Conservation (phyloP, 305 asterid species). For the Solanum hybrid region DNA sequence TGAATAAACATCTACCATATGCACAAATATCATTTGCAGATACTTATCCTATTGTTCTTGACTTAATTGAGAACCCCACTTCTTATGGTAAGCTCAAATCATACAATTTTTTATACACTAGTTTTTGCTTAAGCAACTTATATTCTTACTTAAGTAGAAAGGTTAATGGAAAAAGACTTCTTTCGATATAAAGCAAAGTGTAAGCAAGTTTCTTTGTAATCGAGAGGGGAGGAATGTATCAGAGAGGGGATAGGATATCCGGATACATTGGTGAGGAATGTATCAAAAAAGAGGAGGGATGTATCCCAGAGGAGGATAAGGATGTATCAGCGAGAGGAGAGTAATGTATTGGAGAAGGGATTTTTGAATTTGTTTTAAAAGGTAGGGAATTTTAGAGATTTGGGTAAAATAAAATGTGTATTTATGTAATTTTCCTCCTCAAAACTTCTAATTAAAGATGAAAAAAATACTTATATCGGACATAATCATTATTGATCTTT, state of each 20-base stretch:
- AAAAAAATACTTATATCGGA: rapidly evolving
- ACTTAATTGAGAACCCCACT: conserved; percentile 56
- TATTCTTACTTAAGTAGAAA: background rate
- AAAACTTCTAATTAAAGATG: background rate
- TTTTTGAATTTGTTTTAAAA: too few species aligned
- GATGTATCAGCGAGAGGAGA: too few species aligned
- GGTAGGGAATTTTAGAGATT: too few species aligned
- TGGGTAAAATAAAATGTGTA: too few species aligned
- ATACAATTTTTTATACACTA: background rate
- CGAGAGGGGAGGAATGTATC: rapidly evolving
- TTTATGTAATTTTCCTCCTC: background rate
- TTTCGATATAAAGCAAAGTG: background rate
- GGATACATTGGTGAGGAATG: background rate
- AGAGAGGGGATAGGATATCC: rapidly evolving
- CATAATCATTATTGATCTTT: background rate
- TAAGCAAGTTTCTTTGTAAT: background rate
- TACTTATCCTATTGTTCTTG: conserved; percentile 41
- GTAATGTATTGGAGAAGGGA: too few species aligned
- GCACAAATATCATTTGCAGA: conserved; percentile 51
- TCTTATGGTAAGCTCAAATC: conserved; percentile 33
- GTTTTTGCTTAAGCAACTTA: background rate
- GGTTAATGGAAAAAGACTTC: background rate
- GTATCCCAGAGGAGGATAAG: too few species aligned
- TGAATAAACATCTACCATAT: conserved; percentile 47
- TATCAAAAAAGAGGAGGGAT: too few species aligned